These are phyloP conservation scores for Carex myosuroides DNA, from an alignment of 176 grass and related monocot genomes.

Conservation along the genomic window DNA sequence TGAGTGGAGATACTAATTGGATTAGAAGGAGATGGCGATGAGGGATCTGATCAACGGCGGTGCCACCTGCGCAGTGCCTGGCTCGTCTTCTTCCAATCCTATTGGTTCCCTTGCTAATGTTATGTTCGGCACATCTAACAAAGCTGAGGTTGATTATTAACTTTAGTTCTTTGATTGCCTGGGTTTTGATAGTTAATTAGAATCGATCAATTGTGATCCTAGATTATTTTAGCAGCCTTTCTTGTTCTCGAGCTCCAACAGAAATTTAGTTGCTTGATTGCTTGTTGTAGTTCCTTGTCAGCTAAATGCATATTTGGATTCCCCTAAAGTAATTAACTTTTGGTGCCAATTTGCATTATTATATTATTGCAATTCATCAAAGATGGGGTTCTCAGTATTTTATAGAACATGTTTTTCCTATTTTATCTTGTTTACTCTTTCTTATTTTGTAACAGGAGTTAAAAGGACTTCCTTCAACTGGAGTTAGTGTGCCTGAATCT, in stretches of 20 bases:
- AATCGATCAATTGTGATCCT: not conserved
- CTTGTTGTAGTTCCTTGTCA: constrained; percentile 1
- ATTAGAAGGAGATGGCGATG: constrained; percentile 57
- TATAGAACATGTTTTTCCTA: not conserved
- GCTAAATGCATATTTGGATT: not conserved
- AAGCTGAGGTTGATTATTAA: constrained; percentile 34
- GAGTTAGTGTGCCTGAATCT: constrained; percentile 48
- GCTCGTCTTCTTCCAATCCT: constrained; percentile 71
- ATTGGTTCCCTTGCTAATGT: constrained; percentile 61
- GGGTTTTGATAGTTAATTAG: not conserved
- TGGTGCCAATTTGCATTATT: not conserved
- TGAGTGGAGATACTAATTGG: not conserved
- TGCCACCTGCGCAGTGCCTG: constrained; percentile 60
- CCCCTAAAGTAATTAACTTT: not conserved
- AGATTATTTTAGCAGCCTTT: not conserved
- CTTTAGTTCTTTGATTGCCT: not conserved
- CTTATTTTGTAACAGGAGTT: constrained; percentile 51
- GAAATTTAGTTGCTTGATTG: constrained; percentile 4
- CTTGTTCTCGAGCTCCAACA: not conserved
- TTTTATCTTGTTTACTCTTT: not conserved
- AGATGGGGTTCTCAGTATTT: not conserved
- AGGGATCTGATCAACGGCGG: constrained; percentile 76
- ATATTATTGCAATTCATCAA: not conserved
- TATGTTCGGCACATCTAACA: constrained; percentile 66
- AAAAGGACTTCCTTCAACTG: constrained; percentile 69